Base-by-base conservation (phyloP, 139 green algal species). In the Zygnema cylindricum region DNA sequence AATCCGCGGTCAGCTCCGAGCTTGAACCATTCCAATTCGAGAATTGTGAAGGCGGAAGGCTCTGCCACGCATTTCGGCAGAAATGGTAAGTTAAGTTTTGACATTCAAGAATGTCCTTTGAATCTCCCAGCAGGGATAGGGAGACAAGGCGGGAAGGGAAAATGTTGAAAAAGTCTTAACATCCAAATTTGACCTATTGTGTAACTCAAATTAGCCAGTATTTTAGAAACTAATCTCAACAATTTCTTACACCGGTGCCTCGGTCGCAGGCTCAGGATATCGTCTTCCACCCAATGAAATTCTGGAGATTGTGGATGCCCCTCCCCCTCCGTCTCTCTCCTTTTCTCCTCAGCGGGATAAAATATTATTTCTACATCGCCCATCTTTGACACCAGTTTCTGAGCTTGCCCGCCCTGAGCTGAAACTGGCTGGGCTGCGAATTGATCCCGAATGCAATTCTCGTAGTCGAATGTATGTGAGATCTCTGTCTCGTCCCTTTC, bases 351-450 rank as follows among this genome's bases (percentile, higher is more conserved):
- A 97, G 82, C 84, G 97, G 55, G n/a, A 55, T 39, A 84, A 94
- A 90, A 92, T 99, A 81, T 92, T 99, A 76, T 95, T 98, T 84
- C 82, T 98, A 42, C 86, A 91, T 36, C 89, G 95, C 2, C 93
- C 95, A 1, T 84, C 94, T 0, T 91, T 97, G 55, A 96, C 97
- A 1, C 95, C 97, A 40, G 95, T 99, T 57, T 91, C 88, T 35
- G 96, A 99, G 76, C 94, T 99, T 77, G 93, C 95, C 0, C 87
- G 95, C 11, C 94, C 96, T 1, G 98, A 99, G 91, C 93, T 98
- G 23, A 98, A 98, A 92, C 94, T 99, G 54, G 97, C 94, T 93
- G 96, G 97, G 30, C 43, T 99, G 38, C 93, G 96, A 42, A 94
- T 99, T 43, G 97, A 99, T 86, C 92, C 95, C 0, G 94, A 96